These are phyloP conservation scores for Clavispora fructus DNA, from an alignment of 805 yeast genomes.

Conservation along the genomic window DNA sequence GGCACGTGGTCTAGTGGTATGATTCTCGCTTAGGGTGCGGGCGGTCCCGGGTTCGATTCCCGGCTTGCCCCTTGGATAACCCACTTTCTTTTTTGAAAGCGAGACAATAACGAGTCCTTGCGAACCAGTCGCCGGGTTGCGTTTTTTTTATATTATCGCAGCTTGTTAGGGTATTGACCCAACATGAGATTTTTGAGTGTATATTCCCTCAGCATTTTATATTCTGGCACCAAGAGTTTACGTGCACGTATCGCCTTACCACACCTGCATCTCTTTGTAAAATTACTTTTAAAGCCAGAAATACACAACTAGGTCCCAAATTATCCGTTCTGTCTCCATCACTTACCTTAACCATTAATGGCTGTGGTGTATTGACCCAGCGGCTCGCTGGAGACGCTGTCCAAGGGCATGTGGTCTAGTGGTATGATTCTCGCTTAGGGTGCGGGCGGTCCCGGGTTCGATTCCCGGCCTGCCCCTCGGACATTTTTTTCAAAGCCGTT, in stretches of 20 bases:
- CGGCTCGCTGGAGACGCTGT: background rate
- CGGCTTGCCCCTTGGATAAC: slow-evolving; percentile 38
- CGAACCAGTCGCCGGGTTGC: too few species aligned
- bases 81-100: slow-evolving; percentile 4
- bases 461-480: slow-evolving; percentile 44
- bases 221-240: too few species aligned
- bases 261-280: too few species aligned
- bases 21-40: slow-evolving; percentile 49
- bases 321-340: background rate
- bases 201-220: too few species aligned
- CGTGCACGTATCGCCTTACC: too few species aligned
- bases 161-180: too few species aligned
- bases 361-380: background rate
- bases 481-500: slow-evolving; percentile 2
- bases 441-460: slow-evolving; percentile 50
- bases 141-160: background rate
- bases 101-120: too few species aligned
- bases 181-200: too few species aligned
- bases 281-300: too few species aligned
- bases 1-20: slow-evolving; percentile 48
- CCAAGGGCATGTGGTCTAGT: slow-evolving; percentile 43
- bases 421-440: slow-evolving; percentile 49
- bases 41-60: slow-evolving; percentile 50
- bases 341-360: too few species aligned
- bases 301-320: too few species aligned